These are phyloP conservation scores for Gigaspora rosea DNA, from an alignment of 192 early-diverging fungal genomes.

Conservation along the genomic window DNA sequence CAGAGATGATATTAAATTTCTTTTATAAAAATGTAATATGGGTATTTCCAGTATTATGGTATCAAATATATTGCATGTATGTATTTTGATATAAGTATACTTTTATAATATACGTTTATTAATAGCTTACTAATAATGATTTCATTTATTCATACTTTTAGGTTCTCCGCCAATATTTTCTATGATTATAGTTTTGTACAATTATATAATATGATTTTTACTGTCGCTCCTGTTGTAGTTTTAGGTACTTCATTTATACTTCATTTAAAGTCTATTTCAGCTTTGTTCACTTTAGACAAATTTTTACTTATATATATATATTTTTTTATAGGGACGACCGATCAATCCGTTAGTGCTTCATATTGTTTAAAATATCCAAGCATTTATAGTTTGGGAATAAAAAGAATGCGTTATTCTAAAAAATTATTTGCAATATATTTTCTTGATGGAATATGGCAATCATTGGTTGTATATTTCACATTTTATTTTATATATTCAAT, in stretches of 20 bases:
- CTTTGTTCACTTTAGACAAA: neutral
- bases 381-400: conserved; percentile 85
- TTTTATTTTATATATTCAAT: conserved; percentile 64
- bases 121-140: conserved; percentile 14
- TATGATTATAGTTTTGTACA: conserved; percentile 92
- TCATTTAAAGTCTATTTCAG: conserved; percentile 18
- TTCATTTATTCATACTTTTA: conserved; percentile 9
- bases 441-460: conserved; percentile 91
- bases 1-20: conserved; percentile 89
- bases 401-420: conserved; percentile 79
- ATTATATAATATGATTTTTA: conserved; percentile 82
- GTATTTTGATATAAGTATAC: neutral
- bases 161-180: conserved; percentile 87
- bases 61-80: conserved; percentile 87
- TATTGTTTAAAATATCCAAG: conserved; percentile 60
- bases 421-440: conserved; percentile 86
- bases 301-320: neutral
- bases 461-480: conserved; percentile 81
- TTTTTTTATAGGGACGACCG: conserved; percentile 52
- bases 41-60: conserved; percentile 93
- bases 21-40: conserved; percentile 97
- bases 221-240: conserved; percentile 68
- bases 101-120: neutral
- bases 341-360: conserved; percentile 69
- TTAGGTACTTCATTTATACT: conserved; percentile 40